phyloP scores from a whole-genome alignment of 805 yeast genomes.

The Hanseniaspora jakobsenii region DNA sequence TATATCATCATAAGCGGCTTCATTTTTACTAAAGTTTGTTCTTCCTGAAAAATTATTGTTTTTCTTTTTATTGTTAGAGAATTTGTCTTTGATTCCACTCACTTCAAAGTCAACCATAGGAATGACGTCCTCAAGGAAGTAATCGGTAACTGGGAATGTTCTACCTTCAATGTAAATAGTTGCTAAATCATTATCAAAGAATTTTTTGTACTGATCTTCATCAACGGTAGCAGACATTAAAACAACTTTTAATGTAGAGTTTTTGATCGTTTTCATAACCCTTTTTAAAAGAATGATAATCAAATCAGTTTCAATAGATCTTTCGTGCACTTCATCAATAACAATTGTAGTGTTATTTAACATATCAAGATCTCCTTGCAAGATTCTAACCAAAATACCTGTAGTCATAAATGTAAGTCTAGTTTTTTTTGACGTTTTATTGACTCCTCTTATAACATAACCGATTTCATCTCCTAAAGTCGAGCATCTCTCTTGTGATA shows the following conservation, averaged over 20 bases:
- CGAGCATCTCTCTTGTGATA: constrained; percentile 62
- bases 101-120: constrained; percentile 46
- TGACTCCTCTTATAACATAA: constrained; percentile 81
- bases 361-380: constrained; percentile 41
- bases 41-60: background rate
- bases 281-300: constrained; percentile 63
- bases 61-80: constrained; percentile 16
- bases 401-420: constrained; percentile 82
- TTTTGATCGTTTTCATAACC: constrained; percentile 35
- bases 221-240: constrained; percentile 94
- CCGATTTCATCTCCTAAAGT: constrained; percentile 57
- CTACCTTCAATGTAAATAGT: constrained; percentile 83
- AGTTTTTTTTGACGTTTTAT: constrained; percentile 47
- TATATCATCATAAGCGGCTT: constrained; percentile 10
- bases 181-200: constrained; percentile 44
- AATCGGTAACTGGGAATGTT: constrained; percentile 80
- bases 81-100: constrained; percentile 19
- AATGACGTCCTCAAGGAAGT: constrained; percentile 57
- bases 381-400: constrained; percentile 78
- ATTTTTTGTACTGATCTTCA: constrained; percentile 49
- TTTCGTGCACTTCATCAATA: constrained; percentile 93
- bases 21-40: constrained; percentile 8
- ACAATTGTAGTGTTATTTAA: constrained; percentile 53
- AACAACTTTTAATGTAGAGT: constrained; percentile 43
- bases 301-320: constrained; percentile 84